Conservation (phyloP, 345 rosid species). For the Aethionema arabicum region DNA sequence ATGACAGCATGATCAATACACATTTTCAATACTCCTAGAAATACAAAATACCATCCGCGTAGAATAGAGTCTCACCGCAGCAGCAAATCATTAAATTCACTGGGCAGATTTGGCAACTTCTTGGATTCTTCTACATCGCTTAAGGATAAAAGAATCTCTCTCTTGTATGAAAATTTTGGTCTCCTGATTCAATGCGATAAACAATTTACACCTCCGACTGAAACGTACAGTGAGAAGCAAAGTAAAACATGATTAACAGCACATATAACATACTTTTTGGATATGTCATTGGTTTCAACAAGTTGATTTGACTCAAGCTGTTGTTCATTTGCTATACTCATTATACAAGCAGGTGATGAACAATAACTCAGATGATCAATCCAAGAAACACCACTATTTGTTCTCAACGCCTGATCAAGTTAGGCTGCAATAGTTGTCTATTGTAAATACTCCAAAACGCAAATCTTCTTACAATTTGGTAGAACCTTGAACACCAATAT, state of each 20-base stretch:
- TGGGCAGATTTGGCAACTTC: slow-evolving; percentile 67
- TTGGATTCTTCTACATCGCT: slow-evolving; percentile 73
- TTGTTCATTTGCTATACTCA: slow-evolving; percentile 66
- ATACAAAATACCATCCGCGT: background rate
- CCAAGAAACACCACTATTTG: slow-evolving; percentile 10
- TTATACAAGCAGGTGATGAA: slow-evolving; percentile 35
- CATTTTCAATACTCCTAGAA: background rate
- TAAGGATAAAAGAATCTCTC: slow-evolving; percentile 67
- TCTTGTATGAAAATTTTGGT: slow-evolving; percentile 53
- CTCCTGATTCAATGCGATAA: slow-evolving; percentile 51
- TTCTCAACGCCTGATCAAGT: slow-evolving; percentile 21
- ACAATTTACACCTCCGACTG: slow-evolving; percentile 4
- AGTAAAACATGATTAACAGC: background rate
- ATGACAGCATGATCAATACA: slow-evolving; percentile 15
- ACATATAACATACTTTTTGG: slow-evolving; percentile 41
- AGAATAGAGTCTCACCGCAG: slow-evolving; percentile 47
- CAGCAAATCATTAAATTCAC: slow-evolving; percentile 56
- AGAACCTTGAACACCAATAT: background rate
- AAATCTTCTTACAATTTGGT: slow-evolving; percentile 13
- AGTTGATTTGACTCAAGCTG: slow-evolving; percentile 43
- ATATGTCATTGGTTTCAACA: slow-evolving; percentile 37
- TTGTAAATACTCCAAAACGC: slow-evolving; percentile 14
- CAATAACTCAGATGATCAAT: slow-evolving; percentile 13
- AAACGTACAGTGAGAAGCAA: slow-evolving; percentile 3
- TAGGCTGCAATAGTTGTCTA: slow-evolving; percentile 26